These are phyloP conservation scores for Boletus patriciae DNA, from an alignment of 768 basidiomycete species.

Conservation along the genomic window DNA sequence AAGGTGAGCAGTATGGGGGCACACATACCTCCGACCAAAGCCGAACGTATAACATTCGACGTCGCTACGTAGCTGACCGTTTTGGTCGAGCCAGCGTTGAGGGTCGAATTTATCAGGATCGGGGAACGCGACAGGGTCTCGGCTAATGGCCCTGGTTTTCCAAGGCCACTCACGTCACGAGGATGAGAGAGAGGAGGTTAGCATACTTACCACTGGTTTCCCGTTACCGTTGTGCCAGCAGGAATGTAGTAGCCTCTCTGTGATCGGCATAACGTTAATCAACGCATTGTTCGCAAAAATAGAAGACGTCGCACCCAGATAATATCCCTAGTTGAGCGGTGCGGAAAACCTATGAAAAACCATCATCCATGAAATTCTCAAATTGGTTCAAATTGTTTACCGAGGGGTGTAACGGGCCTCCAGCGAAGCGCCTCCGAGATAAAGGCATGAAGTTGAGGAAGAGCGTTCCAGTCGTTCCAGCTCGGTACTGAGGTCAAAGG, in stretches of 20 bases:
- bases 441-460: conserved; percentile 40
- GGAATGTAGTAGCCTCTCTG: conserved; percentile 27
- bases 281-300: conserved; percentile 32
- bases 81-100: conserved; percentile 49
- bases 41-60: conserved; percentile 52
- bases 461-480: conserved; percentile 33
- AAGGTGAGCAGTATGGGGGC: background rate
- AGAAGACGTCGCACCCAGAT: conserved; percentile 45
- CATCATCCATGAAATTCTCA: background rate
- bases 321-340: conserved; percentile 63
- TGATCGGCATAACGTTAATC: background rate
- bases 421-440: conserved; percentile 38
- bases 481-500: conserved; percentile 31
- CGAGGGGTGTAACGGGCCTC: conserved; percentile 35
- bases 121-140: conserved; percentile 55
- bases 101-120: conserved; percentile 60
- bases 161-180: background rate
- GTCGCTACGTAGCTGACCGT: conserved; percentile 48
- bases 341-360: conserved; percentile 44
- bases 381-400: conserved; percentile 3
- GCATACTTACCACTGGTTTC: conserved; percentile 21
- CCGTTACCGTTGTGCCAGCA: conserved; percentile 21
- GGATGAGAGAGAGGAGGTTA: background rate
- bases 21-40: conserved; percentile 44
- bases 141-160: conserved; percentile 45